Percentiles rank a stretch among this genome's conserved stretches.
Evolutionary conservation across 345 rosid species (phyloP).

Genomic region (Gossypium stocksii): DNA sequence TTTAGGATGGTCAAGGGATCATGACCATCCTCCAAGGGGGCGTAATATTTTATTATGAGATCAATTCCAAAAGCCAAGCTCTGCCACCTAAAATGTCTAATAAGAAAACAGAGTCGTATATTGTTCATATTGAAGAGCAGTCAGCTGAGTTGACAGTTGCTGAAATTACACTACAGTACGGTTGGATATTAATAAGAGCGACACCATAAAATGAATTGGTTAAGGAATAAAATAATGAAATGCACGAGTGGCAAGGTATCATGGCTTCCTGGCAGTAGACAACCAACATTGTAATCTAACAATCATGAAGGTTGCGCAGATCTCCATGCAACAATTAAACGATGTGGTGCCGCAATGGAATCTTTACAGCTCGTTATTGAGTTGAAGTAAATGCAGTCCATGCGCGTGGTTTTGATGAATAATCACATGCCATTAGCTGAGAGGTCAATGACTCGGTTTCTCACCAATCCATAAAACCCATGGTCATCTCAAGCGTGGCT

Average conservation of each 20-base stretch:
- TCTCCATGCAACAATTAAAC: background rate
- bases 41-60: background rate
- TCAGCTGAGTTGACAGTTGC: background rate
- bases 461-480: background rate
- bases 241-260: background rate
- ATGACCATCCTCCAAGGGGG: background rate
- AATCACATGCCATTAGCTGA: background rate
- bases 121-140: background rate
- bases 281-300: background rate
- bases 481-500: background rate
- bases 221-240: background rate
- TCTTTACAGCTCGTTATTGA: background rate
- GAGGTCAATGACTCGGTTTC: background rate
- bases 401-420: conserved; percentile 1
- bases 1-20: background rate
- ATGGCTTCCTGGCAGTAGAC: background rate
- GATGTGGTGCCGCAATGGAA: background rate
- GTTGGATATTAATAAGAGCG: background rate
- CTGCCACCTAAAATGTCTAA: background rate
- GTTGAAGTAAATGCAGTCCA: background rate
- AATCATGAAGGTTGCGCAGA: background rate
- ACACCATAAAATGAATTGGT: background rate
- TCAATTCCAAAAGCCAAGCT: background rate
- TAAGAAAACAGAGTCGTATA: background rate
- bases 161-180: background rate